Evolutionary conservation across 2,329 filamentous ascomycete species (phyloP).

Genomic region (Venturia effusa): DNA sequence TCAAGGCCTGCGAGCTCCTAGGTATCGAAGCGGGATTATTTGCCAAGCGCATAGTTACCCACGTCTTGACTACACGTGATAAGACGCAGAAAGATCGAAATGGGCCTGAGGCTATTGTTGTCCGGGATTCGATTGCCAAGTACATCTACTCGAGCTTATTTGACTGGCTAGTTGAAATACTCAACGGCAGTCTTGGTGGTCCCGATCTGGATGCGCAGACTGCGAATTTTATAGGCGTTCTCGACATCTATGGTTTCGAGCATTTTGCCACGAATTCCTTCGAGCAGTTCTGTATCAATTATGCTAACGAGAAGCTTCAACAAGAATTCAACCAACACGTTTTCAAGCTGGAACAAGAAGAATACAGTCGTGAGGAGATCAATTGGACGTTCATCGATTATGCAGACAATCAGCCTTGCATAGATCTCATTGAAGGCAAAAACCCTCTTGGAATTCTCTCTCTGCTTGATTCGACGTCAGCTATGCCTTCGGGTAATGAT

Average conservation of each 20-base stretch:
- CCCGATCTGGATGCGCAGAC: conserved; percentile 67
- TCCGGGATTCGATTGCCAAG: conserved; percentile 94
- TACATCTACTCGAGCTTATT: conserved; percentile 98
- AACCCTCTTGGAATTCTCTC: conserved; percentile 67
- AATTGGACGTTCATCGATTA: conserved; percentile 99
- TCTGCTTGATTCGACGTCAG: conserved; percentile 89
- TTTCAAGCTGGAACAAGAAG: conserved; percentile 97
- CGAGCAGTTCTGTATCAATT: conserved; percentile 99
- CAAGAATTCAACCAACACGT: conserved; percentile 99
- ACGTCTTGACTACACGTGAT: conserved; percentile 88
- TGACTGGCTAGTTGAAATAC: conserved; percentile 97
- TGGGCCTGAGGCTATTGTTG: conserved; percentile 85
- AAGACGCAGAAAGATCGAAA: conserved; percentile 96
- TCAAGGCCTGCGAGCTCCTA: conserved; percentile 71
- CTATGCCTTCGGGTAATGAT: conserved; percentile 92
- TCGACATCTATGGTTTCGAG: conserved; percentile 99
- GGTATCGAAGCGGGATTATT: conserved; percentile 82
- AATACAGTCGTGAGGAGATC: conserved; percentile 91
- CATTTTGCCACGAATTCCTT: conserved; percentile 99
- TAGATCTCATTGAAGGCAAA: conserved; percentile 95
- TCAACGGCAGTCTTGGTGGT: conserved; percentile 83
- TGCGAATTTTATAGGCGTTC: conserved; percentile 86
- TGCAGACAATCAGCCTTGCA: conserved; percentile 97
- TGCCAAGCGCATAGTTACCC: conserved; percentile 96
- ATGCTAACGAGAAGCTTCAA: conserved; percentile 97